Base-by-base conservation (phyloP, 2,329 filamentous ascomycete species). In the Monosporascus sp. region DNA sequence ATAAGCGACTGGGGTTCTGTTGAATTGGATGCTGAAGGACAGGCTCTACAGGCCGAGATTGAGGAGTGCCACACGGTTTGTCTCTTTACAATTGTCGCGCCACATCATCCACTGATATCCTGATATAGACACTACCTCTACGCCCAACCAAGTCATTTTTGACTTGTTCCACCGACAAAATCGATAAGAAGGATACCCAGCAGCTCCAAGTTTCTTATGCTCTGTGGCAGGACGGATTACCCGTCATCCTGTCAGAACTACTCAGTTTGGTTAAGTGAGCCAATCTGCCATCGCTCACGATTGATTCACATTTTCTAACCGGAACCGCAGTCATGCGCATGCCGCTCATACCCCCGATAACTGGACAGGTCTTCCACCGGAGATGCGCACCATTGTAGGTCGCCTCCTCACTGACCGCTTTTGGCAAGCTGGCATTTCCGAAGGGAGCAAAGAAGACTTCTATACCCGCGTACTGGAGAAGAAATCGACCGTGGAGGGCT, bases 381-480 rank as follows among this genome's bases (percentile, higher is more conserved):
- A 95, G 43, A 87, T 95, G 77, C 86, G 86, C 54, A 75, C 80
- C 5, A 84, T 96, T 50, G 88, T 97, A 40, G 82, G 85, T 44
- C 83, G 90, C 22, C 91, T 97, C 20, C 75, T 99, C 22, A 96
- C 91, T 16, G 94, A 99, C 71, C 83, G 94, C 24, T 99, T 99
- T 69, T 99, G 94, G 94, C 94, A 99, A 76, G 91, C 92, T 7
- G 94, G 94, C 9, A 99, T 99, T 49, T 97, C 94, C 0, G 89
- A 87, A 57, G 94, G 96, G 26, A 97, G 90, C 63, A 91, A 94
- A 68, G 94, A 97, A 58, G 93, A 97, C 54, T 99, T 99, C 68
- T 97, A 97, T 70, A 89, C 91, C 34, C 84, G 90, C 41, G 93
- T 99, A 2, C 85, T 91, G 52, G 88, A 91, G 34, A 96, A 94